These are phyloP conservation scores for Chlorella sp. DNA, from an alignment of 139 green algal genomes.

Conservation along the genomic window DNA sequence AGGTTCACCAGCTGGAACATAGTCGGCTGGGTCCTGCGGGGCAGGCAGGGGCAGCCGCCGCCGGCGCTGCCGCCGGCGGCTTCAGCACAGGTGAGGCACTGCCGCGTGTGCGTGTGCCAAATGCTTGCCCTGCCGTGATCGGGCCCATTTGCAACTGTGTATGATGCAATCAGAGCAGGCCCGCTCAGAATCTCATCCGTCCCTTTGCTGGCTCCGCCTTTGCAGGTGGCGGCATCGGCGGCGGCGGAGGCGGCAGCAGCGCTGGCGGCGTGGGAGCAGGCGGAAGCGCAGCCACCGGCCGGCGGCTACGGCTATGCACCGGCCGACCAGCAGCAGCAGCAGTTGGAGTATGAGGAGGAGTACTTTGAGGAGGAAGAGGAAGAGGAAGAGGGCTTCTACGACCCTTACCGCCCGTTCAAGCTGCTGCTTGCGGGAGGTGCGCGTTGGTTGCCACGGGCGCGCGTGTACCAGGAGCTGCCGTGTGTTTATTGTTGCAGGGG, in stretches of 20 bases:
- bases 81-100: not conserved
- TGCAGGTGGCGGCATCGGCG: not conserved
- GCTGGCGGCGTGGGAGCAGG: not conserved
- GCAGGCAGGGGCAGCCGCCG: not conserved
- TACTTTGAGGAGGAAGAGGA: slow-evolving; percentile 39
- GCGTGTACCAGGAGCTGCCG: no score
- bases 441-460: no score
- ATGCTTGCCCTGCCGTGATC: no score
- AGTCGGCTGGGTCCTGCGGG: slow-evolving; percentile 1
- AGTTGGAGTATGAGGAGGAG: not conserved
- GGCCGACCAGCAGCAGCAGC: slow-evolving; percentile 1
- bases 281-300: not conserved
- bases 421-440: slow-evolving; percentile 62
- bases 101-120: not conserved
- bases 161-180: no score
- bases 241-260: slow-evolving; percentile 27
- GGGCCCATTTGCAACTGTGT: no score
- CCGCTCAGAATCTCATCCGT: no score
- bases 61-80: not conserved
- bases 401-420: slow-evolving; percentile 52
- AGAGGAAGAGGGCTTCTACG: slow-evolving; percentile 37
- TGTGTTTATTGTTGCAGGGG: no score
- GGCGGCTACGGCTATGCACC: not conserved
- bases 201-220: no score
- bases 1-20: not conserved